Conservation (phyloP, 768 basidiomycete genomes). For the Exidia glandulosa region DNA sequence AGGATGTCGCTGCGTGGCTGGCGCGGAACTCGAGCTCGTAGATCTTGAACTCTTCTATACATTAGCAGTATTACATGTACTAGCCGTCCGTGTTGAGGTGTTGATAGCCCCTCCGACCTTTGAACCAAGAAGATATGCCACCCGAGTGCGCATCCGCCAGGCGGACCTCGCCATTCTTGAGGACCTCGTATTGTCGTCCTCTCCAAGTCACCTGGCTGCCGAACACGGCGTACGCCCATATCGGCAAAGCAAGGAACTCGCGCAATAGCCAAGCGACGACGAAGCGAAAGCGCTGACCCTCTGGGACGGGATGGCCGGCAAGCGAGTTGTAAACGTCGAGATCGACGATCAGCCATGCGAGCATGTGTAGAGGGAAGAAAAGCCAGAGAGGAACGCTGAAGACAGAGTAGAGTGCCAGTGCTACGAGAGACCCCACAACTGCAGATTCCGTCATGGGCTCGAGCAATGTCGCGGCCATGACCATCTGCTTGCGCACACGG, state of each 20-base stretch:
- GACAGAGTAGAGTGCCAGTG: slow-evolving; percentile 40
- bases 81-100: not conserved
- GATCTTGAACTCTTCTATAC: not conserved
- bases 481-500: slow-evolving; percentile 92
- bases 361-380: slow-evolving; percentile 48
- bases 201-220: slow-evolving; percentile 84
- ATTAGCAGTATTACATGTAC: too few relatives aligned
- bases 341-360: slow-evolving; percentile 68
- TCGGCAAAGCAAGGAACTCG: slow-evolving; percentile 66
- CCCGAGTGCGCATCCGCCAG: not conserved
- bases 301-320: slow-evolving; percentile 49
- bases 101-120: not conserved
- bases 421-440: slow-evolving; percentile 53
- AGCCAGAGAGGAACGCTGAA: slow-evolving; percentile 42
- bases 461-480: slow-evolving; percentile 67
- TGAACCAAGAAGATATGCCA: not conserved
- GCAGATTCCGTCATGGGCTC: slow-evolving; percentile 92
- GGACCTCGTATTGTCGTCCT: slow-evolving; percentile 64
- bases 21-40: slow-evolving; percentile 8
- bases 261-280: slow-evolving; percentile 67
- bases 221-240: slow-evolving; percentile 73
- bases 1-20: slow-evolving; percentile 48
- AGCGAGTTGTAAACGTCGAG: slow-evolving; percentile 73
- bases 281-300: slow-evolving; percentile 43
- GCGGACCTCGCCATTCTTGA: slow-evolving; percentile 60